Percentiles rank a stretch among this genome's conserved stretches.
phyloP scores from a whole-genome alignment of 2,329 filamentous ascomycete species.

The Claviceps sp. region DNA sequence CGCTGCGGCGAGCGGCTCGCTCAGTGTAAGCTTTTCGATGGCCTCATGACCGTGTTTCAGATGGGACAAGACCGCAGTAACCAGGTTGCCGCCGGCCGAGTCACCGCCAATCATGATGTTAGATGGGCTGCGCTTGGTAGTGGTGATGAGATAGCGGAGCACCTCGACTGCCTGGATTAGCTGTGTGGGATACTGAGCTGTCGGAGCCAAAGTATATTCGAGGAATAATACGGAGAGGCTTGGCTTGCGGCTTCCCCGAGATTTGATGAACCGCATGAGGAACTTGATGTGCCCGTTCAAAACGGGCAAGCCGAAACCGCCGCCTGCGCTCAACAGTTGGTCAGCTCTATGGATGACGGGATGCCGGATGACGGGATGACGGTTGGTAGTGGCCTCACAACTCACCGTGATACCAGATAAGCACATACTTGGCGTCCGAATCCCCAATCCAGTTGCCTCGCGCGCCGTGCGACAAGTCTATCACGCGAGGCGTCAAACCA shows the following conservation, averaged over 20 bases:
- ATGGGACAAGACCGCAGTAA: conserved; percentile 10
- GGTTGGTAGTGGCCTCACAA: not conserved
- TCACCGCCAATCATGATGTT: conserved; percentile 10
- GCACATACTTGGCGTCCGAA: conserved; percentile 8
- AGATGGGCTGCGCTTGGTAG: conserved; percentile 3
- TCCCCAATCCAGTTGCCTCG: conserved; percentile 12
- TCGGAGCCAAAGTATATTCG: conserved; percentile 9
- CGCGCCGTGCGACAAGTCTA: conserved; percentile 8
- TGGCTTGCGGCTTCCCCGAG: conserved; percentile 3
- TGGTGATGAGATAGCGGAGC: conserved; percentile 8
- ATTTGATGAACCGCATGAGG: conserved; percentile 6
- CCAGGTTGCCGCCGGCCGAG: conserved; percentile 11
- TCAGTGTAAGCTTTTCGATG: conserved; percentile 6
- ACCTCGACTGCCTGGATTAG: conserved; percentile 10
- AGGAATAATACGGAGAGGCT: conserved; percentile 10
- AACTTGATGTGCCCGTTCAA: conserved; percentile 8
- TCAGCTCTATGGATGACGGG: not conserved
- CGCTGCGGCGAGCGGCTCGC: conserved; percentile 6
- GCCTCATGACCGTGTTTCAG: conserved; percentile 8
- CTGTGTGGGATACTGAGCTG: conserved; percentile 10
- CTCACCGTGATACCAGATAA: conserved; percentile 12
- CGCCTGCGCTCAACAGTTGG: conserved; percentile 5
- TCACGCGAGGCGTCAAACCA: conserved; percentile 2
- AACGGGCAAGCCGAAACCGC: conserved; percentile 10
- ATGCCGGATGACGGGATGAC: not conserved